Conservation (phyloP, 371 early-diverging fungal species). For the Thermomucor indicae-seudaticae region DNA sequence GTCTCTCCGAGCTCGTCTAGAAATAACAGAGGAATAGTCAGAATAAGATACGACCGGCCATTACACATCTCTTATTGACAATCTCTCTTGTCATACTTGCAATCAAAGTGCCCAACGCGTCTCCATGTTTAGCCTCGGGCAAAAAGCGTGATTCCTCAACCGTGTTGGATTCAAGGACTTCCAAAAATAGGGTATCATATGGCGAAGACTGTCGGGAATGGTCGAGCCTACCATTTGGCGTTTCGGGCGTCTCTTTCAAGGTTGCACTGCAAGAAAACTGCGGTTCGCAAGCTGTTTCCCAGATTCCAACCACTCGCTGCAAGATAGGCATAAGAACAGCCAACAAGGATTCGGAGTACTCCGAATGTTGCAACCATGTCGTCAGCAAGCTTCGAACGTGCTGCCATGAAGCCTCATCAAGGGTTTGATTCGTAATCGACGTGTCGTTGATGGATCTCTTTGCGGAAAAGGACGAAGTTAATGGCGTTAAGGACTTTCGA, state of each 20-base stretch:
- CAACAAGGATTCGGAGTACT: too few species aligned
- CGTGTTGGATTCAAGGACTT: slow-evolving; percentile 3
- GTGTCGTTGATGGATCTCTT: too few species aligned
- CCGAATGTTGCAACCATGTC: too few species aligned
- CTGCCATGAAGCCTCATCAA: too few species aligned
- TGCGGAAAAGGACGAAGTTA: too few species aligned
- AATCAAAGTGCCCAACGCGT: slow-evolving; percentile 4
- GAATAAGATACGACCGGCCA: too few species aligned
- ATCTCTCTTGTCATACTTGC: slow-evolving; percentile 7
- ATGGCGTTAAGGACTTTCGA: too few species aligned
- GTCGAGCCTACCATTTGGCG: background rate
- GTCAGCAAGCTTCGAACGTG: too few species aligned
- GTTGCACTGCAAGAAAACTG: background rate
- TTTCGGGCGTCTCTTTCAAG: background rate
- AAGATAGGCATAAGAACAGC: background rate
- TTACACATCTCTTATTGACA: too few species aligned
- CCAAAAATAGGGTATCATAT: slow-evolving; percentile 1
- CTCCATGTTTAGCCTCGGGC: slow-evolving; percentile 16
- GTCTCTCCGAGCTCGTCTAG: slow-evolving; percentile 10
- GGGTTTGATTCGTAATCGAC: too few species aligned
- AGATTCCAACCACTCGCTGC: background rate
- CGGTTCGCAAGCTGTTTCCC: background rate
- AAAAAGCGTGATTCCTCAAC: slow-evolving; percentile 19
- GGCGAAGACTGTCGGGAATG: slow-evolving; percentile 4
- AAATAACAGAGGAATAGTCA: too few species aligned